phyloP scores from a whole-genome alignment of 2,329 filamentous ascomycete species.

The Onygena corvina region DNA sequence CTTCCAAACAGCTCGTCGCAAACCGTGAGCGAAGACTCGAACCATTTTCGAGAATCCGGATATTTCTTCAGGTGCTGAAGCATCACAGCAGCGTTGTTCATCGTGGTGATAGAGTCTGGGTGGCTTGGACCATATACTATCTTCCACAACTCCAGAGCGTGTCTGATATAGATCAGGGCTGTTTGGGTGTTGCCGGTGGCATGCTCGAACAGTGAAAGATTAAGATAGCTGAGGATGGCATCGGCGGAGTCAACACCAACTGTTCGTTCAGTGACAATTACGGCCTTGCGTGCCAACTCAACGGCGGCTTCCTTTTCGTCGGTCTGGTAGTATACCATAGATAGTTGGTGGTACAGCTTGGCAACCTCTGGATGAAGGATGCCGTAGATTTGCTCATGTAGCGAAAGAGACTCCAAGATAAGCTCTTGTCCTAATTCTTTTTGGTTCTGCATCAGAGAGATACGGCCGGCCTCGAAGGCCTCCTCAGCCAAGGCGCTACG shows the following conservation, averaged over 20 bases:
- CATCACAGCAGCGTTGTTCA: slow-evolving; percentile 99
- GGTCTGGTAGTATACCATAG: slow-evolving; percentile 93
- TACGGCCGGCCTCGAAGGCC: slow-evolving; percentile 85
- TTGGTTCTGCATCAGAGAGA: slow-evolving; percentile 91
- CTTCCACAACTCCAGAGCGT: slow-evolving; percentile 92
- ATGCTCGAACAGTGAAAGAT: slow-evolving; percentile 87
- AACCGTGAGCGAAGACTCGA: slow-evolving; percentile 79
- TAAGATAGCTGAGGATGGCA: slow-evolving; percentile 89
- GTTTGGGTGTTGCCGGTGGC: slow-evolving; percentile 78
- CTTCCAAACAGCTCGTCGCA: slow-evolving; percentile 85
- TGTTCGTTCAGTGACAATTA: slow-evolving; percentile 89
- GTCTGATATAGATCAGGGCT: slow-evolving; percentile 79
- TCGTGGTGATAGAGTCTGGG: slow-evolving; percentile 93
- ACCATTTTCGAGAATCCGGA: slow-evolving; percentile 90
- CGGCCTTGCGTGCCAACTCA: slow-evolving; percentile 89
- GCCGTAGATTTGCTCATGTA: slow-evolving; percentile 98
- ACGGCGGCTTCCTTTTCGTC: slow-evolving; percentile 94
- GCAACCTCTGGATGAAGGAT: slow-evolving; percentile 95
- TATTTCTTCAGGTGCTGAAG: slow-evolving; percentile 90
- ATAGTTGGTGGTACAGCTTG: slow-evolving; percentile 84
- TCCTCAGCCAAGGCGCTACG: slow-evolving; percentile 87
- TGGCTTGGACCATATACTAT: slow-evolving; percentile 88
- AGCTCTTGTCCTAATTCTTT: slow-evolving; percentile 93
- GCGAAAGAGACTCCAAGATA: slow-evolving; percentile 82
- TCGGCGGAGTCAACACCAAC: slow-evolving; percentile 87